Base-by-base conservation (phyloP, 179 eudicot genomes). In the Camellia oleifera region DNA sequence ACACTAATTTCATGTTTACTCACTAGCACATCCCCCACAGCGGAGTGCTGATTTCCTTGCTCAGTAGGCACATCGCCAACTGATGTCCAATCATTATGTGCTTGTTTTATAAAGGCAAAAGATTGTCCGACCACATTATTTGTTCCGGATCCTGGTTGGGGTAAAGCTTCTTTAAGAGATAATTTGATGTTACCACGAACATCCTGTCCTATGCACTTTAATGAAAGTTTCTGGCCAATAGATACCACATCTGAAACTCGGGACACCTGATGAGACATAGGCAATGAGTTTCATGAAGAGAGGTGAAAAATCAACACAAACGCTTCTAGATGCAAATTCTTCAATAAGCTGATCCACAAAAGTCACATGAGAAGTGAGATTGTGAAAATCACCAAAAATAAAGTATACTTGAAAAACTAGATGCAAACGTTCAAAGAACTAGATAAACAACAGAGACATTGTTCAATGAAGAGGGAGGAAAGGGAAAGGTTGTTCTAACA, bases 171-270 rank as follows among this genome's bases (percentile, higher is more conserved):
- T 85, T 90, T 96, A 52, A 92, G 94, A 71, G 99, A 96, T 78
- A 96, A 81, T 78, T 92, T 96, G 50, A 94, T 87, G 85, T 96
- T 96, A 71, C 99, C 99, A 79, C 97, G 94, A 80, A 88, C 83
- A 88, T 96, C 99, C 85, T 82, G 91, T 53, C 89, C 99, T 68
- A 94, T 94, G 84, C 99, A 96, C 91, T 77, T 92, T 77, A 96
- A 69, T 42, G 86, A 81, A 79, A 96, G 87, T 78, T 84, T 88
- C 83, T 96, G 98, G 78, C 98, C 98, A 65, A 92, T 68, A 61
- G 92, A 86, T 79, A 96, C 85, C 81, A 90, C 91, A 86, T 96
- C 99, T 26, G 95, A 86, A 58, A 94, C 88, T 82, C 88, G 88
- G 57, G 89, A 77, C 72, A 94, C 95, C 98, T 94, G 88, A 79